Evolutionary conservation across 2,329 filamentous ascomycete species (phyloP), one percentile per base, ranked within the genome.

Genomic region (Trichoderma sp.): DNA sequence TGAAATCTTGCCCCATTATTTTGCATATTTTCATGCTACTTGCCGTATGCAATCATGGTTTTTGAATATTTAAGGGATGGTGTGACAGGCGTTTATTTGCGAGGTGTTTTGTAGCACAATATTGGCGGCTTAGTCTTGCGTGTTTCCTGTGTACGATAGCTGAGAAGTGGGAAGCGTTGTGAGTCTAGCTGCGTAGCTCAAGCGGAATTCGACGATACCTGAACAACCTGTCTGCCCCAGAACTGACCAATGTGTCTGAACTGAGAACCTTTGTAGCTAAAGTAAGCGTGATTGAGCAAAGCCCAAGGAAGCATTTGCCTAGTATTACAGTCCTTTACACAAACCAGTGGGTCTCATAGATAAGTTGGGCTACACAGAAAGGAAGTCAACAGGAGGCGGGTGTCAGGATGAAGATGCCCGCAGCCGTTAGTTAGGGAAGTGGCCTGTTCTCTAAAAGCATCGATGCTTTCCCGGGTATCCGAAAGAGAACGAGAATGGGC

Each of bases 71-170:
- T 1, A 37, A 52, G 11, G n/a, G 46, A 8, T 8, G 18, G 46
- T 51, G 21, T 63, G 32, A 52, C 59, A 37, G 32, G 46, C 46
- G 59, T 34, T 63, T 51, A 30, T 63, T 52, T 32, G 59, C 39
- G 18, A 52, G 59, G 32, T 58, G 52, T 55, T 61, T 24, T 30
- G 59, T 24, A 52, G 59, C n/a, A 30, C 54, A 37, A 58, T 28
- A 14, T 34, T 28, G 51, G 26, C 18, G 21, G 14, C 26, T 26
- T 4, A n/a, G 8, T 34, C 10, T 58, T 34, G 39, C 6, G 39
- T 37, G 30, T 58, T 34, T 55, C 52, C 32, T 32, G n/a, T 58
- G n/a, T 37, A 58, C 30, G 54, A 34, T 58, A 58, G 54, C 11
- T 37, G 30, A 58, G 10, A 30, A 30, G 30, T n/a, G 26, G 4